A percentile compares a stretch with the other conserved stretches of the same genome.
phyloP scores from a whole-genome alignment of 2,329 filamentous ascomycete species.

The Akanthomyces dipterigenus region DNA sequence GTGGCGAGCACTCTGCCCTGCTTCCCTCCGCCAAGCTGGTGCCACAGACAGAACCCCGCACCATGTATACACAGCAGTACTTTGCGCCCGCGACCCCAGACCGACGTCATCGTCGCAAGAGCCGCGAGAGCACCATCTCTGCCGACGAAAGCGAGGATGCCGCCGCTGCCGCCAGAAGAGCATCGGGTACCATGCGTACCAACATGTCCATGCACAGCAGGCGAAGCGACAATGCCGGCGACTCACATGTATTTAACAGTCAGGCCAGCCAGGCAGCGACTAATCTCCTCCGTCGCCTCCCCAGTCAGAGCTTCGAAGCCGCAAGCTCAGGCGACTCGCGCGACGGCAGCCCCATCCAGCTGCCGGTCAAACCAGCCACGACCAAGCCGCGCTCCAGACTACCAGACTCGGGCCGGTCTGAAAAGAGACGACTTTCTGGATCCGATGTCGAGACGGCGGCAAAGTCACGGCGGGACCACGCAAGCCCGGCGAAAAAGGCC shows the following conservation, averaged over 20 bases:
- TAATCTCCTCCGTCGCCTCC: conserved; percentile 61
- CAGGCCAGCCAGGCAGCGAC: conserved; percentile 73
- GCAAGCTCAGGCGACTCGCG: conserved; percentile 36
- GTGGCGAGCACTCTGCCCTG: conserved; percentile 44
- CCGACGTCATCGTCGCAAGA: conserved; percentile 49
- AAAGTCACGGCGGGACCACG: conserved; percentile 19
- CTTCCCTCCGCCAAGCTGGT: conserved; percentile 58
- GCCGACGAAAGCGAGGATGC: conserved; percentile 55
- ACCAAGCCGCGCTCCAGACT: conserved; percentile 43
- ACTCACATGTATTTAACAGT: conserved; percentile 57
- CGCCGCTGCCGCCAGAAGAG: conserved; percentile 27
- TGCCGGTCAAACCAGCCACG: conserved; percentile 23
- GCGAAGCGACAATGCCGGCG: conserved; percentile 22
- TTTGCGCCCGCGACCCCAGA: conserved; percentile 40
- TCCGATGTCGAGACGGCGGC: conserved; percentile 24
- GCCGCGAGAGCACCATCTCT: conserved; percentile 81
- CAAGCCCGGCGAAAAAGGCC: conserved; percentile 47
- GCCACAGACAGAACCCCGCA: conserved; percentile 50
- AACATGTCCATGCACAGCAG: conserved; percentile 18
- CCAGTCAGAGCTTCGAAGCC: conserved; percentile 46
- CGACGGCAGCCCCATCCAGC: conserved; percentile 36
- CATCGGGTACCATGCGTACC: conserved; percentile 21
- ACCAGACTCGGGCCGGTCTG: conserved; percentile 30
- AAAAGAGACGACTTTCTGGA: conserved; percentile 46
- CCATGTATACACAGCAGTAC: conserved; percentile 34